Percentiles rank a stretch among this genome's conserved stretches.
phyloP scores from a whole-genome alignment of 345 rosid genomes.

The Lagerstroemia speciosa region DNA sequence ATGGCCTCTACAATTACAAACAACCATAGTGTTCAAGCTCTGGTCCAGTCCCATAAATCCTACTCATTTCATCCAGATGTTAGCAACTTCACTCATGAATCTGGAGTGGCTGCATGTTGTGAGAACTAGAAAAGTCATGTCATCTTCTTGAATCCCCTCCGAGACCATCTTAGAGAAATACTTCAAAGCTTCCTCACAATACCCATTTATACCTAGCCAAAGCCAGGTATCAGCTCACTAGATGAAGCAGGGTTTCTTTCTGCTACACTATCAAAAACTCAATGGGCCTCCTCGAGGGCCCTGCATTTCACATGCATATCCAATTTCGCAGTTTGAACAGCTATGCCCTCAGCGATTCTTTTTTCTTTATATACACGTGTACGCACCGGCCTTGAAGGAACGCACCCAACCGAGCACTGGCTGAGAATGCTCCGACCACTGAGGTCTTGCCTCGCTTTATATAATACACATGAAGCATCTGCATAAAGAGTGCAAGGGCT shows the following conservation, averaged over 20 bases:
- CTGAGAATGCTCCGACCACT: conserved; percentile 22
- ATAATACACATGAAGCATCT: conserved; percentile 21
- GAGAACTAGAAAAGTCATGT: conserved; percentile 20
- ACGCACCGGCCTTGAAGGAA: conserved; percentile 30
- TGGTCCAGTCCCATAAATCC: conserved; percentile 13
- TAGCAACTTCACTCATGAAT: conserved; percentile 17
- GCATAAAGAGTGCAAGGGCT: conserved; percentile 24
- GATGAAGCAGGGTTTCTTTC: conserved; percentile 20
- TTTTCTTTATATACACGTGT: conserved; percentile 18
- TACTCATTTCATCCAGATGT: conserved; percentile 13
- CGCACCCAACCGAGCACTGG: conserved; percentile 26
- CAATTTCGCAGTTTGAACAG: conserved; percentile 22
- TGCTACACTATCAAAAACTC: conserved; percentile 14
- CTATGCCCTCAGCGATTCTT: conserved; percentile 12
- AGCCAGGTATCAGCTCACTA: conserved; percentile 27
- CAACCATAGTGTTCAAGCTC: conserved; percentile 24
- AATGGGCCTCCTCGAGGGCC: conserved; percentile 21
- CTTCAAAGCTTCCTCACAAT: conserved; percentile 23
- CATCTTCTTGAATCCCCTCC: conserved; percentile 21
- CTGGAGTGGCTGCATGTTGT: conserved; percentile 27
- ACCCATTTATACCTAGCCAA: conserved; percentile 31
- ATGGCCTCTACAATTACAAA: conserved; percentile 11
- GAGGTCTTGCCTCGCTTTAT: conserved; percentile 16
- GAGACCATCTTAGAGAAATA: conserved; percentile 19
- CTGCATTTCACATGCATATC: conserved; percentile 34